phyloP scores from a whole-genome alignment of 192 early-diverging fungal species.

The Paraglomus brasilianum region DNA sequence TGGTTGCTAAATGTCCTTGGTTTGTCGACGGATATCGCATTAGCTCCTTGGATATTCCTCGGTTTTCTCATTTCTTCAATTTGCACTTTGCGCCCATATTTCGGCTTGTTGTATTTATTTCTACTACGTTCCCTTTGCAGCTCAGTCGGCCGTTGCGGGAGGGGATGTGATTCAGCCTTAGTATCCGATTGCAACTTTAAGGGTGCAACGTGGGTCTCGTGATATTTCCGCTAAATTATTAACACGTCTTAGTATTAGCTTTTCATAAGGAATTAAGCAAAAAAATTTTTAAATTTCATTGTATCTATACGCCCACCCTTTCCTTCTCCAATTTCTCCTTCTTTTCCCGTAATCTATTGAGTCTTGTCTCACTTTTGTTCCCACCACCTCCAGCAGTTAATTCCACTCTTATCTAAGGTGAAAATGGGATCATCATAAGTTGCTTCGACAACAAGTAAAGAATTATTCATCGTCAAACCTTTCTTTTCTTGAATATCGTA shows the following conservation, averaged over 20 bases:
- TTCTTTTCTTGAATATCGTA: slow-evolving; percentile 2
- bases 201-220: no score
- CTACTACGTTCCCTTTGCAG: no score
- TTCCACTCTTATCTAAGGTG: slow-evolving; percentile 62
- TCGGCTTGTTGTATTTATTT: no score
- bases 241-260: no score
- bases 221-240: no score
- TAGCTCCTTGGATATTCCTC: slow-evolving; percentile 34
- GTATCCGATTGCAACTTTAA: no score
- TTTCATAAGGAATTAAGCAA: no score
- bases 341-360: slow-evolving; percentile 50
- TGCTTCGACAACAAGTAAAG: neutral
- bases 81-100: no score
- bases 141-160: no score
- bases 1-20: no score
- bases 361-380: slow-evolving; percentile 51
- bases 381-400: slow-evolving; percentile 74
- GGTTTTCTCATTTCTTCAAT: slow-evolving; percentile 37
- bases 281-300: slow-evolving; percentile 18
- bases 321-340: slow-evolving; percentile 53
- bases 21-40: slow-evolving; percentile 34
- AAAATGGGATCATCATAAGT: neutral
- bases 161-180: no score
- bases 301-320: slow-evolving; percentile 43
- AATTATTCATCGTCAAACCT: neutral